Base-by-base conservation (phyloP, 2,329 filamentous ascomycete genomes). In the Colletotrichum lini region DNA sequence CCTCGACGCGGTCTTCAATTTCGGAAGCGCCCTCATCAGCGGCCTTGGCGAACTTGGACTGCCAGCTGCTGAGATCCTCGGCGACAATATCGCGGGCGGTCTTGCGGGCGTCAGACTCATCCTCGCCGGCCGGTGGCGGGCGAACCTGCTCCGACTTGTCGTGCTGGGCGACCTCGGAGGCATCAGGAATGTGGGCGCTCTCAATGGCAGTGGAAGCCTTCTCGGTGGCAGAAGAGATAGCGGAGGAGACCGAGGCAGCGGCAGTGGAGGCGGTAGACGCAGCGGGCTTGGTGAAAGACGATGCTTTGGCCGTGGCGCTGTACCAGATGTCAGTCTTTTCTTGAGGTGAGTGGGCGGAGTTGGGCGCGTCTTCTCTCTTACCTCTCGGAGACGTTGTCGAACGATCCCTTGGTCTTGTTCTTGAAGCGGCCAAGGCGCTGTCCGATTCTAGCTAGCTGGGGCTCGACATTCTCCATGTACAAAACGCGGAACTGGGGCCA, bases 401-500 rank as follows among this genome's bases (percentile, higher is more conserved):
- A 58, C 40, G 72, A 67, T 12, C 79, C 67, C 75, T 82, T 84
- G 42, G 76, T 74, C 68, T 81, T 84, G 23, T 89, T 87, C 74
- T 87, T 91, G 81, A 95, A 94, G 58, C 93, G 87, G 50, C 95
- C 95, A 13, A 99, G 88, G 56, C 95, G 91, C 83, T 98, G 93
- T 15, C 94, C 94, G 77, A 99, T 98, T 77, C 95, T 94, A 67
- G 96, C 89, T 16, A 99, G 87, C 81, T 99, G 97, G 16, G 97
- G 97, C 83, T 98, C 95, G 4, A 99, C 95, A 76, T 97, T 98
- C 78, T 98, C 92, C 13, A 92, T 89, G 78, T 98, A 98, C 6
- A 98, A 84, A 16, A 93, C 87, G 35, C 93, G 90, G 13, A 98
- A 73, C 74, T 93, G 92, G 2, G 96, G 96, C 92, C 94, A 96